Base-by-base conservation (phyloP, 2,329 filamentous ascomycete genomes). In the Pezizomycotina sp. region DNA sequence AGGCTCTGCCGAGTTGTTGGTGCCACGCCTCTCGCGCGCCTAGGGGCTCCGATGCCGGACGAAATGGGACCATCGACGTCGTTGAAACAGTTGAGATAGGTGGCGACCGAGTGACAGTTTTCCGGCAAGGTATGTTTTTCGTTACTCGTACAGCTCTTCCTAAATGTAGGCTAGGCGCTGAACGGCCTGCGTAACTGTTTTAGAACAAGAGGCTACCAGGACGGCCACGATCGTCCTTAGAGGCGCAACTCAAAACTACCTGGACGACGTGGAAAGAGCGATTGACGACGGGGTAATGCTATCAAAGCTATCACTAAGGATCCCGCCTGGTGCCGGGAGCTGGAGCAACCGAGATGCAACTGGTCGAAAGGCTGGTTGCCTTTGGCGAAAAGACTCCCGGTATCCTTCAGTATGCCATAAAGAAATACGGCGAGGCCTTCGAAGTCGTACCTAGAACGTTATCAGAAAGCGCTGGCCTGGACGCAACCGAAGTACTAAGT, bases 21-120 rank as follows among this genome's bases (percentile, higher is more conserved):
- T 46, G 89, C 89, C 38, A 93, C 89, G 9, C 89, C 89, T n/a
- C 69, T 98, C 45, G 91, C 91, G 34, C 77, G 89, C 52, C 68
- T 98, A 30, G 89, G 89, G 47, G 89, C 91, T 10, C 89, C 89
- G 27, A 98, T 98, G 89, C 89, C 91, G n/a, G 89, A 98, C 51
- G 89, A 98, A 67, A 95, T 92, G 84, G 89, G 89, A 77, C 62
- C 52, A 74, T 98, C 47, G 89, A 98, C 56, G 60, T 98, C 38
- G 89, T 98, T 20, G 89, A 98, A 68, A 95, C 91, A 1, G 69
- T 91, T 27, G 89, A 98, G 62, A 95, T 98, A 56, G 89, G 89
- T 47, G 89, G 89, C 51, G 89, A 98, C 64, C 78, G 89, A 45
- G 91, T 98, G 41, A 98, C 89, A 26, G 86, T 98, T 41, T 98